Conservation (phyloP, 2,329 filamentous ascomycete species). For the Colletotrichum sp. region DNA sequence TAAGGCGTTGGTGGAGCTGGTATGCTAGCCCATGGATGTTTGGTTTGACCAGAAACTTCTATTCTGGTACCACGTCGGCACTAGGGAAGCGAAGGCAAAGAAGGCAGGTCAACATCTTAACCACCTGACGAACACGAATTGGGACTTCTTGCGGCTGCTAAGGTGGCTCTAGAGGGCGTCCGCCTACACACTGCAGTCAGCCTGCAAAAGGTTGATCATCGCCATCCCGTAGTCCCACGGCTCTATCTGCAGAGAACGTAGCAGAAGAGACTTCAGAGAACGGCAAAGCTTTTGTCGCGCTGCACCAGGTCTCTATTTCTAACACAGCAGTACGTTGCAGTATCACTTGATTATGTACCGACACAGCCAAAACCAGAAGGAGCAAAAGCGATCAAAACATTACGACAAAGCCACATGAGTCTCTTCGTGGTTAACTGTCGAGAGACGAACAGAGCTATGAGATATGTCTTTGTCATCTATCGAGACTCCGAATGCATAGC, state of each 20-base stretch:
- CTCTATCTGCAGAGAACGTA: fast-evolving
- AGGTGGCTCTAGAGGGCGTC: background rate
- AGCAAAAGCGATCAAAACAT: background rate
- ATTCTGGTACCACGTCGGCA: background rate
- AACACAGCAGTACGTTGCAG: background rate
- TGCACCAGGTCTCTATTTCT: background rate
- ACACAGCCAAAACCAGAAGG: background rate
- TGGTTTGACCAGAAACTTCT: background rate
- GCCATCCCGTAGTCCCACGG: background rate
- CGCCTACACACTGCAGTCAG: background rate
- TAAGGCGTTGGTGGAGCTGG: too few relatives aligned
- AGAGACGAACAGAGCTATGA: background rate
- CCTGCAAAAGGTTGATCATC: background rate
- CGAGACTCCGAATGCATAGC: background rate
- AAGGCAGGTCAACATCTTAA: background rate
- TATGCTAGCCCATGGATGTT: too few relatives aligned
- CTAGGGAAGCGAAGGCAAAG: background rate
- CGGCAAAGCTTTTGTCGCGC: background rate
- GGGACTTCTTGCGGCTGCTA: background rate
- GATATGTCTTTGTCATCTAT: background rate
- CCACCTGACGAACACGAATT: background rate
- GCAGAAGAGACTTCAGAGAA: background rate
- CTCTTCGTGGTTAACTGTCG: background rate
- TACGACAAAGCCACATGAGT: background rate
- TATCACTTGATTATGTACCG: background rate